A percentile compares a stretch with the other conserved stretches of the same genome.
Conservation (phyloP, 352 stramenopile species). For the Nothophytophthora sp. region DNA sequence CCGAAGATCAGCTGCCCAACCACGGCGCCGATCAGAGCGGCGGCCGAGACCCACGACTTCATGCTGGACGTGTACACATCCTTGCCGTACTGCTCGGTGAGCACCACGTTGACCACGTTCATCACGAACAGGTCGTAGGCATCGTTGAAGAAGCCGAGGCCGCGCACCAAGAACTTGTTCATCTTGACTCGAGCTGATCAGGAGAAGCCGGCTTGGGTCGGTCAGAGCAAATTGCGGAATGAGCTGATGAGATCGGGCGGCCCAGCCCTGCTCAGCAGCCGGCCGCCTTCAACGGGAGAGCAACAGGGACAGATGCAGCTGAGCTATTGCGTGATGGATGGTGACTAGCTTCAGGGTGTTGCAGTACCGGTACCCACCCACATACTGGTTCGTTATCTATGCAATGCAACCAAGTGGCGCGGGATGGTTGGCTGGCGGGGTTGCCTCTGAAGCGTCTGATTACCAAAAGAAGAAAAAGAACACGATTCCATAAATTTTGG, state of each 20-base stretch:
- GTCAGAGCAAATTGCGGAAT: constrained; percentile 23
- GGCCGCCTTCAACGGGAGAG: too few species aligned
- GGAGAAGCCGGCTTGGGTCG: constrained; percentile 5
- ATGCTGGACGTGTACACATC: constrained; percentile 43
- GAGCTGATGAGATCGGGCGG: constrained; percentile 5
- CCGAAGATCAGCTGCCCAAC: constrained; percentile 52
- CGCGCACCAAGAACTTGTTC: constrained; percentile 49
- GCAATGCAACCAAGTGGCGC: too few species aligned
- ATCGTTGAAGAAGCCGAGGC: constrained; percentile 62
- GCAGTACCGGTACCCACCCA: constrained; percentile 10
- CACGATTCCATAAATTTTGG: too few species aligned
- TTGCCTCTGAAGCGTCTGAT: too few species aligned
- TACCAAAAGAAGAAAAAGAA: constrained; percentile 27
- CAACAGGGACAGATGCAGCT: too few species aligned
- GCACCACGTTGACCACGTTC: constrained; percentile 64
- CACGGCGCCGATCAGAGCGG: constrained; percentile 42
- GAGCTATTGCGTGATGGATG: constrained; percentile 18
- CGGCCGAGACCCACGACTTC: constrained; percentile 45
- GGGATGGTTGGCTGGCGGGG: not conserved
- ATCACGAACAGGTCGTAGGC: constrained; percentile 64
- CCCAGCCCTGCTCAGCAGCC: too few species aligned
- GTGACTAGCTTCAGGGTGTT: constrained; percentile 6
- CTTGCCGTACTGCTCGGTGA: constrained; percentile 50
- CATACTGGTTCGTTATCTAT: too few species aligned
- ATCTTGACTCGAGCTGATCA: constrained; percentile 6